These are phyloP conservation scores for Patellifolia procumbens DNA, from an alignment of 179 eudicot species.

Conservation along the genomic window DNA sequence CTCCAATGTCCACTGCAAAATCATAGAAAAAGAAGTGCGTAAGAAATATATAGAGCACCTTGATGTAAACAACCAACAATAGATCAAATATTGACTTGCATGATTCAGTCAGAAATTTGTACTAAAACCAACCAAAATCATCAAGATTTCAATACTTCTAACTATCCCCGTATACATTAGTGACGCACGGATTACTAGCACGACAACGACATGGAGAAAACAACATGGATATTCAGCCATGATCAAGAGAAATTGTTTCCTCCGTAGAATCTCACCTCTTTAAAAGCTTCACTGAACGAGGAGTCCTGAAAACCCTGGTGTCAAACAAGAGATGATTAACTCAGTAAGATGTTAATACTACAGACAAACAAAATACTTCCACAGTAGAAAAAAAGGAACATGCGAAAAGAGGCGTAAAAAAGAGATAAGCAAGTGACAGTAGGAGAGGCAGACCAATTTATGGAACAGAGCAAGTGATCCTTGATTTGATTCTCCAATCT, in stretches of 20 bases:
- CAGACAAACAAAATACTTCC: not conserved
- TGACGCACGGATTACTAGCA: not conserved
- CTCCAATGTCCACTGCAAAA: conserved; percentile 72
- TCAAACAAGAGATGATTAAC: conserved; percentile 22
- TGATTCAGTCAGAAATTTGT: not conserved
- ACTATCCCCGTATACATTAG: not conserved
- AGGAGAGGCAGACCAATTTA: conserved; percentile 55
- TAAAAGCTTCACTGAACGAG: conserved; percentile 70
- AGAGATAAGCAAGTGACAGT: conserved; percentile 11
- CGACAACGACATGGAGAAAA: not conserved
- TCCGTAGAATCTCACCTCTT: conserved; percentile 66
- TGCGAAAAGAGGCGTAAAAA: not conserved
- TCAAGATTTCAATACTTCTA: too few species aligned
- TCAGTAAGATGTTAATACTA: conserved; percentile 19
- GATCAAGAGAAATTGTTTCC: not conserved
- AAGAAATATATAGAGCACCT: not conserved
- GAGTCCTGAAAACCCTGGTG: conserved; percentile 72
- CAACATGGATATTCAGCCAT: not conserved
- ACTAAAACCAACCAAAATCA: not conserved
- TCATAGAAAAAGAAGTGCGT: not conserved
- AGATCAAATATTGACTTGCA: not conserved
- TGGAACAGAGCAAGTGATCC: conserved; percentile 65
- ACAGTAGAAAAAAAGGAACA: not conserved
- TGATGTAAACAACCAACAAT: conserved; percentile 1
- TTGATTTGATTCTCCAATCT: conserved; percentile 81